These are phyloP conservation scores for Furculomyces boomerangus DNA, from an alignment of 371 early-diverging fungal genomes.

Conservation along the genomic window DNA sequence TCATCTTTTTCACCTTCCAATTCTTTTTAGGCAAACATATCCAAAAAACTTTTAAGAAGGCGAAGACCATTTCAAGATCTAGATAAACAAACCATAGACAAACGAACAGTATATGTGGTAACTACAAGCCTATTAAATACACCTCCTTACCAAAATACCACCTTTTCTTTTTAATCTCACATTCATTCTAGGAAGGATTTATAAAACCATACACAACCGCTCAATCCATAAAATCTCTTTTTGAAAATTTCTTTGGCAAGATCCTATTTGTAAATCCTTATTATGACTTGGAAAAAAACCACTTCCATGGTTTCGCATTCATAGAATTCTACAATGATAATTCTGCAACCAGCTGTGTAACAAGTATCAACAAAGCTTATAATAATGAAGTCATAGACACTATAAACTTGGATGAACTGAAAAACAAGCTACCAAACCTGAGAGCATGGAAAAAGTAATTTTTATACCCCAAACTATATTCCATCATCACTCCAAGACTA, in stretches of 20 bases:
- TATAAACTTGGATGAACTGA: neutral
- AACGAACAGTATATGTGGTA: slow-evolving; percentile 1
- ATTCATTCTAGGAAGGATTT: slow-evolving; percentile 3
- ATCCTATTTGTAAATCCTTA: slow-evolving; percentile 1
- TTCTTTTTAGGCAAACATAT: slow-evolving; percentile 1
- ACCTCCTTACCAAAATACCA: neutral
- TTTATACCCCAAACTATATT: neutral
- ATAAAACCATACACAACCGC: slow-evolving; percentile 2
- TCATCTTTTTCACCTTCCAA: neutral
- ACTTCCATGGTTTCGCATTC: slow-evolving; percentile 4
- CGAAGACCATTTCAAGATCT: neutral
- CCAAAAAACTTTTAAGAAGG: neutral
- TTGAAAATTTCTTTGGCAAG: neutral
- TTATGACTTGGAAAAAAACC: neutral
- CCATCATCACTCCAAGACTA: neutral
- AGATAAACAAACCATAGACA: neutral
- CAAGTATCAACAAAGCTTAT: neutral
- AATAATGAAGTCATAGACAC: neutral
- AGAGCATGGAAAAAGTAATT: neutral
- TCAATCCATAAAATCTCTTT: neutral
- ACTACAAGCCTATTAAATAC: neutral
- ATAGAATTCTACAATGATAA: slow-evolving; percentile 1
- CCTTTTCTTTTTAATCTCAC: neutral
- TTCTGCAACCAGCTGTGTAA: neutral
- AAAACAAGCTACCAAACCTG: neutral